Conservation (phyloP, 345 rosid species). For the Pugionium cornutum region DNA sequence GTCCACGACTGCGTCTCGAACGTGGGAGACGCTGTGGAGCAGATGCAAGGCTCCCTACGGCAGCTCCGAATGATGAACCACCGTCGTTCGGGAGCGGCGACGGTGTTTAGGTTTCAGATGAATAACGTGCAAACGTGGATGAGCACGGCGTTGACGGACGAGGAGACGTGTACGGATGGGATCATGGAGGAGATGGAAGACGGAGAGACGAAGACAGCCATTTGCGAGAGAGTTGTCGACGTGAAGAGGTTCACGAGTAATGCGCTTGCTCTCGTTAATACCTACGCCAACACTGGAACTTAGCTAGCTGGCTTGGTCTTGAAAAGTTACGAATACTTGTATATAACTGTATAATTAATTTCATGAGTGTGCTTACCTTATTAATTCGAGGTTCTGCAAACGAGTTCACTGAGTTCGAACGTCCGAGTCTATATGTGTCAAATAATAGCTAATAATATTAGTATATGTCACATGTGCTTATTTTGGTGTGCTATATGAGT, state of each 20-base stretch:
- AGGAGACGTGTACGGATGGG: conserved; percentile 89
- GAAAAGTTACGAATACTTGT: conserved; percentile 20
- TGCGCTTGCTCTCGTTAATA: conserved; percentile 64
- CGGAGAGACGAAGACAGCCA: conserved; percentile 47
- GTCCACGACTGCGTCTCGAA: conserved; percentile 83
- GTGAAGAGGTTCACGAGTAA: conserved; percentile 78
- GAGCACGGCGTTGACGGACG: conserved; percentile 85
- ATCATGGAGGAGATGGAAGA: conserved; percentile 60
- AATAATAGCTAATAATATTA: conserved; percentile 1
- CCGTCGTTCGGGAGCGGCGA: conserved; percentile 37
- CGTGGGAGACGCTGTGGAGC: conserved; percentile 82
- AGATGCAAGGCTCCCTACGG: conserved; percentile 68
- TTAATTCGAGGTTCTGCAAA: conserved; percentile 13
- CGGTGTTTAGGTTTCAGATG: conserved; percentile 66
- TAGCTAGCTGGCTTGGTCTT: background rate
- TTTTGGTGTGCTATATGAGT: background rate
- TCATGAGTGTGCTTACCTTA: conserved; percentile 2
- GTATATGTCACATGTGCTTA: conserved; percentile 3
- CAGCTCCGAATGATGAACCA: conserved; percentile 62
- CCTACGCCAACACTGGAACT: conserved; percentile 32
- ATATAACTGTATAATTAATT: background rate
- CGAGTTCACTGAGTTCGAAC: conserved; percentile 23
- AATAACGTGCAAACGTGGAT: conserved; percentile 94
- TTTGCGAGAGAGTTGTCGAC: conserved; percentile 45
- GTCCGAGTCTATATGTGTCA: conserved; percentile 27